Evolutionary conservation across 179 eudicot species (phyloP).

Genomic region (Corrigiola litoralis): DNA sequence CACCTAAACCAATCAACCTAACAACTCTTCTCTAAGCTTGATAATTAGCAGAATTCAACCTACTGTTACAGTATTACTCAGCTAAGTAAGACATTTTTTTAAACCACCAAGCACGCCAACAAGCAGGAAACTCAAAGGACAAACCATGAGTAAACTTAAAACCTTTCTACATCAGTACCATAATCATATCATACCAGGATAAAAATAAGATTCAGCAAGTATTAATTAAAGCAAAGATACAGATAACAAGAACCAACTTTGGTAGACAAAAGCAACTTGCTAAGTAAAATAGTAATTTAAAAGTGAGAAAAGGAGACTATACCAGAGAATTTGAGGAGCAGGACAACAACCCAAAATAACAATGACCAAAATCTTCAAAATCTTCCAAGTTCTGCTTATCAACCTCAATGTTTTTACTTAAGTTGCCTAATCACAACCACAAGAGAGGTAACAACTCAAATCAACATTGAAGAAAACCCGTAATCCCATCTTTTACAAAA

Average conservation of each 20-base stretch:
- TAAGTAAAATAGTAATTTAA: neutral
- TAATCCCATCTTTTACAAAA: too few species aligned
- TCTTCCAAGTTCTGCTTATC: neutral
- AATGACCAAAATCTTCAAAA: neutral
- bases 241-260: neutral
- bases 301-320: neutral
- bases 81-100: neutral
- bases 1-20: neutral
- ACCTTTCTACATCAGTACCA: neutral
- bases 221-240: neutral
- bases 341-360: constrained; percentile 4
- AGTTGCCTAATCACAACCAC: constrained; percentile 4
- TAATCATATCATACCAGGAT: neutral
- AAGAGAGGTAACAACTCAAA: neutral
- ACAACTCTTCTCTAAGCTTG: neutral
- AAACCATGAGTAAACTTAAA: neutral
- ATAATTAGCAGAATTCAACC: too few species aligned
- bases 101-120: constrained; percentile 6
- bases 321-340: constrained; percentile 17
- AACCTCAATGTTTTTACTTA: neutral
- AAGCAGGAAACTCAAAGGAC: neutral
- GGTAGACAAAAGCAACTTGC: neutral
- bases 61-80: too few species aligned
- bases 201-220: neutral
- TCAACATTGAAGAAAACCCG: neutral